Evolutionary conservation across 768 basidiomycete genomes (phyloP).

Genomic region (Lentinula sp.): DNA sequence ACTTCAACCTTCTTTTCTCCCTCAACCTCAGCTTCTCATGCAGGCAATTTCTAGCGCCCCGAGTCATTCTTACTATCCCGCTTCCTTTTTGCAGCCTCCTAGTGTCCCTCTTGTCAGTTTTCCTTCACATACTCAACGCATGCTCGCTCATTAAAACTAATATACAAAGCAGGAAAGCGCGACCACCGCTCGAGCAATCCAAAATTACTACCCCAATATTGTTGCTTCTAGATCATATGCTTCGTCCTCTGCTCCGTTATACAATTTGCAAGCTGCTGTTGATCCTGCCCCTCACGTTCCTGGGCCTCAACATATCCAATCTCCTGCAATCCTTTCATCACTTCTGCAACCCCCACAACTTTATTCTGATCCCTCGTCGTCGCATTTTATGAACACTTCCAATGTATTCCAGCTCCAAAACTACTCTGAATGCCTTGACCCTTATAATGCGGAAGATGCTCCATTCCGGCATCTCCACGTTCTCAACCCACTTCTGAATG

Average conservation of each 20-base stretch:
- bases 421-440: background rate
- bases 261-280: background rate
- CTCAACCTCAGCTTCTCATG: background rate
- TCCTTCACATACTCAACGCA: too few relatives aligned
- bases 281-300: background rate
- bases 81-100: background rate
- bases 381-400: background rate
- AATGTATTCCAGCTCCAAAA: background rate
- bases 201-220: background rate
- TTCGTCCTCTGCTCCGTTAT: background rate
- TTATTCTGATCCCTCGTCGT: background rate
- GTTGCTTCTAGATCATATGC: background rate
- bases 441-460: background rate
- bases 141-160: background rate
- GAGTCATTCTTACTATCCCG: background rate
- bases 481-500: conserved; percentile 17
- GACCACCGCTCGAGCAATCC: background rate
- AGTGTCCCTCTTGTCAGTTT: background rate
- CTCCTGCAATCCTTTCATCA: background rate
- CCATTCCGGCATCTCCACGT: conserved; percentile 30
- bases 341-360: background rate
- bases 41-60: background rate
- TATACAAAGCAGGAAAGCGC: background rate
- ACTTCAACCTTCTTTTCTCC: background rate
- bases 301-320: background rate